A percentile compares a stretch with the other conserved stretches of the same genome.
phyloP scores from a whole-genome alignment of 1,139 yeast species.

The Debaryomycetaceae sp. region DNA sequence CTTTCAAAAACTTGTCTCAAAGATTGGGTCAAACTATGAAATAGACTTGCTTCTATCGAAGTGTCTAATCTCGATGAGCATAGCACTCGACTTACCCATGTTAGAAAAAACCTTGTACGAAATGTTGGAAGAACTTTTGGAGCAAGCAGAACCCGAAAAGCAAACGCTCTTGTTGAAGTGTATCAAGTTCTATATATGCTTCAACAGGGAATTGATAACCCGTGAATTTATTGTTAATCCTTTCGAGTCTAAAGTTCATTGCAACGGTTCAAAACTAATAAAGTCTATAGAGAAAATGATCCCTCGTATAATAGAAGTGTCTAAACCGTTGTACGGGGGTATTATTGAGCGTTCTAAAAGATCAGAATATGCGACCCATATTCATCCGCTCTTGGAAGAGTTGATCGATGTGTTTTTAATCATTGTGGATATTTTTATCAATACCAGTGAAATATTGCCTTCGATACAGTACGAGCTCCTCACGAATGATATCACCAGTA shows the following conservation, averaged over 20 bases:
- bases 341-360: background rate
- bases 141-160: background rate
- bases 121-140: slow-evolving; percentile 4
- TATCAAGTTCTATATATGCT: slow-evolving; percentile 14
- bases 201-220: slow-evolving; percentile 9
- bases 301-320: slow-evolving; percentile 1
- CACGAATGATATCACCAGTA: slow-evolving; percentile 5
- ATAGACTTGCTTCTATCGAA: background rate
- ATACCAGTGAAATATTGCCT: slow-evolving; percentile 7
- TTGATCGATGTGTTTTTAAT: slow-evolving; percentile 10
- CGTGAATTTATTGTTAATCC: slow-evolving; percentile 7
- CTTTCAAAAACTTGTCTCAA: slow-evolving; percentile 2
- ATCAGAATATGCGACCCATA: background rate
- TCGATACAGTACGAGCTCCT: slow-evolving; percentile 9
- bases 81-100: slow-evolving; percentile 6
- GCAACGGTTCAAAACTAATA: slow-evolving; percentile 7
- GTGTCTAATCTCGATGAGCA: slow-evolving; percentile 4
- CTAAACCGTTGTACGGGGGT: background rate
- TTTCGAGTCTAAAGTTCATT: slow-evolving; percentile 6
- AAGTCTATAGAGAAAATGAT: slow-evolving; percentile 1
- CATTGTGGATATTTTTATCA: slow-evolving; percentile 7
- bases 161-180: slow-evolving; percentile 3
- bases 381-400: slow-evolving; percentile 6
- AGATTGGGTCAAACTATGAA: background rate
- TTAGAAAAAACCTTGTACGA: slow-evolving; percentile 4